A percentile compares a stretch with the other conserved stretches of the same genome.
phyloP scores from a whole-genome alignment of 1,284 basidiomycete genomes.

The Cystobasidiaceae sp. region DNA sequence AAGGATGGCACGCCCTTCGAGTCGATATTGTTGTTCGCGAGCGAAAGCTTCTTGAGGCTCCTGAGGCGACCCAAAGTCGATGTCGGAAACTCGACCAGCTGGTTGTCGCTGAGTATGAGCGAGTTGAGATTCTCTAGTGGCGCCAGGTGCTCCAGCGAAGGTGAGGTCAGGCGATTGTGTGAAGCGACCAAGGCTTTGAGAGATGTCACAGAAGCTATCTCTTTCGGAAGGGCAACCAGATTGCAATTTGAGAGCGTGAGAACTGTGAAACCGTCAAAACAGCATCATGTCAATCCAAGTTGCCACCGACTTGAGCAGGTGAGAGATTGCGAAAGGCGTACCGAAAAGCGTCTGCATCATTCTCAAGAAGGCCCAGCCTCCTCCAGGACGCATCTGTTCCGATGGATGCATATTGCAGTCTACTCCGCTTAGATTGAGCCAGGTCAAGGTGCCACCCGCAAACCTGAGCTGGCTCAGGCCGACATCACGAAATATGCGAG shows the following conservation, averaged over 20 bases:
- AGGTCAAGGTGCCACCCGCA: constrained; percentile 25
- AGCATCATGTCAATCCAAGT: not conserved
- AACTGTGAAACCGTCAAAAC: not conserved
- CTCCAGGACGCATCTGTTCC: not conserved
- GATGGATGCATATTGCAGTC: not conserved
- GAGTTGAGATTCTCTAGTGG: constrained; percentile 14
- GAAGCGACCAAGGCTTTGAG: constrained; percentile 28
- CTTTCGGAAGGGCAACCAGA: constrained; percentile 17
- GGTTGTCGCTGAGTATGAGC: constrained; percentile 26
- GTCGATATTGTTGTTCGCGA: constrained; percentile 20
- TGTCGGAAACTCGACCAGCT: constrained; percentile 17
- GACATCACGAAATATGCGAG: not conserved
- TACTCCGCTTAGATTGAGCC: constrained; percentile 29
- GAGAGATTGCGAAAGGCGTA: not conserved
- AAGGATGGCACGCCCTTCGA: constrained; percentile 12
- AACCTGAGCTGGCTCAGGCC: constrained; percentile 18
- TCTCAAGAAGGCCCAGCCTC: constrained; percentile 11
- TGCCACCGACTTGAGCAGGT: not conserved
- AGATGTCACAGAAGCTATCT: constrained; percentile 1
- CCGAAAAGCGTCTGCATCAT: constrained; percentile 28
- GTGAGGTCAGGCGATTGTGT: constrained; percentile 20
- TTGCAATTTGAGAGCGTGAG: constrained; percentile 19
- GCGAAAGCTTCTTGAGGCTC: constrained; percentile 18
- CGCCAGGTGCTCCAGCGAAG: constrained; percentile 9
- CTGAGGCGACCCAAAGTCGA: not conserved